Evolutionary conservation across 1,284 basidiomycete genomes (phyloP).

Genomic region (Moesziomyces antarcticus): DNA sequence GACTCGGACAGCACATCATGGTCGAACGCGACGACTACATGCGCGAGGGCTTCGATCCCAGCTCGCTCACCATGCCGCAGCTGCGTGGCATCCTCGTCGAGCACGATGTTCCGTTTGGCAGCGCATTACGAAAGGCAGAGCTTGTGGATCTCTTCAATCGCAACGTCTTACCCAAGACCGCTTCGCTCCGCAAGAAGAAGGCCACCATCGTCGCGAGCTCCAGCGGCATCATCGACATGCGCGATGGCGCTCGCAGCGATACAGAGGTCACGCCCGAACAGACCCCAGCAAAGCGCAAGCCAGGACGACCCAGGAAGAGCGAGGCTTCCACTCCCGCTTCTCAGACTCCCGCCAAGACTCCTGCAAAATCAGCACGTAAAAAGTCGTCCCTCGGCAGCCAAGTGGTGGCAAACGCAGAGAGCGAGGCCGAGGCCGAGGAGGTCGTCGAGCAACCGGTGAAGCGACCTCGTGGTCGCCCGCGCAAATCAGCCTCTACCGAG

Average conservation of each 20-base stretch:
- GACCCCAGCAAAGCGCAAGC: slow-evolving; percentile 41
- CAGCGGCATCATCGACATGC: slow-evolving; percentile 70
- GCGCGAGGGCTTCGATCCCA: slow-evolving; percentile 82
- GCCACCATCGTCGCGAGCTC: slow-evolving; percentile 69
- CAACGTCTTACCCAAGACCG: slow-evolving; percentile 55
- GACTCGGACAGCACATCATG: slow-evolving; percentile 15
- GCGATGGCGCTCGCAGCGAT: slow-evolving; percentile 15
- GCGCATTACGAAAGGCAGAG: slow-evolving; percentile 84
- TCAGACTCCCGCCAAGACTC: slow-evolving; percentile 13
- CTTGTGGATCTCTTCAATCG: slow-evolving; percentile 83
- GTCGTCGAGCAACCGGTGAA: slow-evolving; percentile 24
- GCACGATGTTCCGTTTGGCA: slow-evolving; percentile 81
- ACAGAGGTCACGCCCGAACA: slow-evolving; percentile 18
- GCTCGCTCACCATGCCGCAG: slow-evolving; percentile 81
- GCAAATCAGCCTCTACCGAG: slow-evolving; percentile 34
- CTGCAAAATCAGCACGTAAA: slow-evolving; percentile 28
- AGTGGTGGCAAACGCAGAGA: slow-evolving; percentile 16
- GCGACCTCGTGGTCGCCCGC: slow-evolving; percentile 23
- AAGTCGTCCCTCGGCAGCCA: slow-evolving; percentile 29
- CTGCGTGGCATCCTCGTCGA: slow-evolving; percentile 82
- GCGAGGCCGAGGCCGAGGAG: slow-evolving; percentile 24
- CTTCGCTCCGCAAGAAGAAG: slow-evolving; percentile 72
- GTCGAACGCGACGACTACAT: slow-evolving; percentile 74
- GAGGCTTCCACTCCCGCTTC: slow-evolving; percentile 27
- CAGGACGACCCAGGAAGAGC: slow-evolving; percentile 41